Base-by-base conservation (phyloP, 176 grass and related monocot species). In the Paspalum vaginatum region DNA sequence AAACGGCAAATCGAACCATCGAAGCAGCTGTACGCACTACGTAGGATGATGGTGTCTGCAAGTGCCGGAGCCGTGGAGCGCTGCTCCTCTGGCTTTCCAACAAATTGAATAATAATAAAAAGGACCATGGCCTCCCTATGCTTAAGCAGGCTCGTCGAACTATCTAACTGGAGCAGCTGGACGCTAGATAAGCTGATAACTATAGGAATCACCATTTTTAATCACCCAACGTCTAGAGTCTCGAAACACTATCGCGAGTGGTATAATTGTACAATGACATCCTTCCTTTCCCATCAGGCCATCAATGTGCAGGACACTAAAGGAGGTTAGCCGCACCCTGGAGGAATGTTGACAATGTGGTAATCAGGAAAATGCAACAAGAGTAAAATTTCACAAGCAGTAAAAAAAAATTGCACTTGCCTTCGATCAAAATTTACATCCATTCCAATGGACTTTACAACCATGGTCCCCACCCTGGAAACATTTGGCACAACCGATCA, bases 381-480 rank as follows among this genome's bases (percentile, higher is more conserved):
- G 20, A 46, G 6, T 16, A 57, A 70, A 81, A 27, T 14, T 71
- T 54, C 65, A 74, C 9, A 17, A 77, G 62, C 56, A 45, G 53
- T 58, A 5, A 27, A 61, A 21, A 89, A 55, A 75, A 37, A 57
- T 69, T 40, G 41, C 59, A 22, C 54, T 57, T 38, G 39, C 61
- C 40, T 63, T 16, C 48, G 67, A 54, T 61, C 69, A 25, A 9
- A 78, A 51, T 64, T 64, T 78, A 43, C 66, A 75, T 78, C 14
- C 25, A 60, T 80, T 68, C 49, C 73, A 12, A 32, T 58, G 65
- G 61, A 39, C 51, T 11, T 76, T 81, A 92, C 61, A 87, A 82
- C 94, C 94, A 97, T 53, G 94, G 79, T 79, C 87, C 94, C 94
- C 94, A 97, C 77, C 95, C 95, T 14, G 94, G 94, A 85, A 97